Conservation (phyloP, 768 basidiomycete species). For the Termitomyces sp. region DNA sequence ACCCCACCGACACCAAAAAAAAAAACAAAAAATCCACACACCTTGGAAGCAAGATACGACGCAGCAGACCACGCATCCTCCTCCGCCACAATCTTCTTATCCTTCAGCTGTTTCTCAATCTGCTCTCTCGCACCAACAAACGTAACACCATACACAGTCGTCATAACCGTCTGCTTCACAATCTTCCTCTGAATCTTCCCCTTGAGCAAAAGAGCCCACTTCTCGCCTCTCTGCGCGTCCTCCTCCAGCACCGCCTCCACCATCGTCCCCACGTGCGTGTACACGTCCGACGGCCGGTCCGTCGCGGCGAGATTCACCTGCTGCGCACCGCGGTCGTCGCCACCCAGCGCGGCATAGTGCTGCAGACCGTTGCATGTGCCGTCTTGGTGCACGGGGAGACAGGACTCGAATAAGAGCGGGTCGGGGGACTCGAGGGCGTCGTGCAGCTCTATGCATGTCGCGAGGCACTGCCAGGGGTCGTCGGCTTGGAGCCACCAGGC, state of each 20-base stretch:
- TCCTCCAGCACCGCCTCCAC: constrained; percentile 66
- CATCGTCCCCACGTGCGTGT: constrained; percentile 86
- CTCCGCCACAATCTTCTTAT: constrained; percentile 65
- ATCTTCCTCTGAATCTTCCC: constrained; percentile 90
- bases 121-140: constrained; percentile 93
- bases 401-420: constrained; percentile 58
- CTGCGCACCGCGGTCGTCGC: constrained; percentile 81
- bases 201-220: constrained; percentile 57
- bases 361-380: constrained; percentile 98
- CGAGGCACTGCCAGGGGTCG: constrained; percentile 97
- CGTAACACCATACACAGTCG: constrained; percentile 97
- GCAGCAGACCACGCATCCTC: constrained; percentile 76
- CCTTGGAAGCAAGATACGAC: constrained; percentile 78
- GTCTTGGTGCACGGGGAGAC: constrained; percentile 94
- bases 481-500: constrained; percentile 92
- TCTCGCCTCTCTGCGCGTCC: constrained; percentile 53
- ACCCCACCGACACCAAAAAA: neutral
- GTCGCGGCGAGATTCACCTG: constrained; percentile 90
- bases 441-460: constrained; percentile 87
- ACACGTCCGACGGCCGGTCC: constrained; percentile 91
- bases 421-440: constrained; percentile 74
- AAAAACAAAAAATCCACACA: constrained; percentile 31
- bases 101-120: constrained; percentile 85
- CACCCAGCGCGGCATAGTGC: constrained; percentile 97
- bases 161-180: constrained; percentile 99